Percentiles rank a stretch among this genome's conserved stretches.
Evolutionary conservation across 768 basidiomycete genomes (phyloP).

Genomic region (Bullera alba): DNA sequence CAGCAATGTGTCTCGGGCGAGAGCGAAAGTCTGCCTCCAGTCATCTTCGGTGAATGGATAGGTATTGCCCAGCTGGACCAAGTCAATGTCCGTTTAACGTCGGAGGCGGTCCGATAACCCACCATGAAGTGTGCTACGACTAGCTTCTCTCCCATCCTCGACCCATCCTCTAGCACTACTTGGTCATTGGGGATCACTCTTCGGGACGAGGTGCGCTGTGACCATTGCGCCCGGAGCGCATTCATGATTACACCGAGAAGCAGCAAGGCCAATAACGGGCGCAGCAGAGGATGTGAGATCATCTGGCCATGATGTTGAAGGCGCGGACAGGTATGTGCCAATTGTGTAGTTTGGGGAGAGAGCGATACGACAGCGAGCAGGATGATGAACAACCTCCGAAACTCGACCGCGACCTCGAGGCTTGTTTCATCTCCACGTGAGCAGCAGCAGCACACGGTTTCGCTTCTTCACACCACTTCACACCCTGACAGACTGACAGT

Average conservation of each 20-base stretch:
- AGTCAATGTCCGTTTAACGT: not conserved
- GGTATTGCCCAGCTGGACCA: constrained; percentile 44
- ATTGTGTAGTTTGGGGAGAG: too few species aligned
- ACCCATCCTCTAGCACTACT: not conserved
- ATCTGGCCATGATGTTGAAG: too few species aligned
- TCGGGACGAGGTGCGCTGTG: not conserved
- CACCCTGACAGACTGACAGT: too few species aligned
- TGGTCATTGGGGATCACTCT: not conserved
- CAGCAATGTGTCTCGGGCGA: constrained; percentile 40
- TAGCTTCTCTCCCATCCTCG: too few species aligned
- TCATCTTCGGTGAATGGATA: constrained; percentile 38
- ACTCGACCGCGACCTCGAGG: too few species aligned
- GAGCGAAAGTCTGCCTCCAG: constrained; percentile 32
- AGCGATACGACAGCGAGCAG: too few species aligned
- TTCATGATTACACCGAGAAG: not conserved
- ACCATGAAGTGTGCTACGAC: constrained; percentile 47
- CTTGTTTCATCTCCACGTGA: too few species aligned
- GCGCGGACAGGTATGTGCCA: too few species aligned
- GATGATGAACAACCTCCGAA: too few species aligned
- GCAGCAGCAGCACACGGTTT: too few species aligned
- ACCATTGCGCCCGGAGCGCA: not conserved
- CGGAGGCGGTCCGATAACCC: constrained; percentile 1
- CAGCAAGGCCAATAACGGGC: not conserved
- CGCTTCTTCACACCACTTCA: too few species aligned
- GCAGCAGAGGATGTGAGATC: not conserved